phyloP scores from a whole-genome alignment of 2,329 filamentous ascomycete species.

The Fusarium coffeatum region DNA sequence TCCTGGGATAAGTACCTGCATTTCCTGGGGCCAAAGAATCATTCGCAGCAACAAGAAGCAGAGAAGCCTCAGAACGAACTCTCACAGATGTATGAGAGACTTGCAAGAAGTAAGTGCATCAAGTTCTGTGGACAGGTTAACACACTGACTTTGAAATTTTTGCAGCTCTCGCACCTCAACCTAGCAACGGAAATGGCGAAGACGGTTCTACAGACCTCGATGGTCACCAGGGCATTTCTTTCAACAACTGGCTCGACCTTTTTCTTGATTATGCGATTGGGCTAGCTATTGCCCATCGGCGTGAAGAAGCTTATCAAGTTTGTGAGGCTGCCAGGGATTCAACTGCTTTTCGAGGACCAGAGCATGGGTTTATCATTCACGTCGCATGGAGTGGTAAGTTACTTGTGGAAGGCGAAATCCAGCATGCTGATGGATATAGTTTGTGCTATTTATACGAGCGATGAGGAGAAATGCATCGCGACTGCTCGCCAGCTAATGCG shows the following conservation, averaged over 20 bases:
- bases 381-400: conserved; percentile 77
- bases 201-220: conserved; percentile 51
- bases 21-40: conserved; percentile 60
- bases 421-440: conserved; percentile 58
- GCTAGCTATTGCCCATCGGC: conserved; percentile 74
- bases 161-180: conserved; percentile 51
- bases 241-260: conserved; percentile 87
- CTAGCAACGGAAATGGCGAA: conserved; percentile 38
- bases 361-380: conserved; percentile 77
- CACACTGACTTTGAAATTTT: conserved; percentile 25
- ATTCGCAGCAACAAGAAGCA: conserved; percentile 33
- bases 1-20: conserved; percentile 73
- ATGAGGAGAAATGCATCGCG: conserved; percentile 79
- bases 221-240: conserved; percentile 80
- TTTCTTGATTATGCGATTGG: conserved; percentile 89
- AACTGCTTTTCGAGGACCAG: conserved; percentile 81
- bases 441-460: conserved; percentile 83
- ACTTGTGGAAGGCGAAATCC: neutral
- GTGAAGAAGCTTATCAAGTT: conserved; percentile 80
- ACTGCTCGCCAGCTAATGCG: conserved; percentile 87
- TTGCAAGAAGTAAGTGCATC: conserved; percentile 62
- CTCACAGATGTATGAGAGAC: conserved; percentile 66
- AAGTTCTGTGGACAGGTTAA: neutral
- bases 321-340: conserved; percentile 83
- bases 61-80: conserved; percentile 57